Evolutionary conservation across 176 grass and related monocot species (phyloP).

Genomic region (Bolboschoenus planiculmis): DNA sequence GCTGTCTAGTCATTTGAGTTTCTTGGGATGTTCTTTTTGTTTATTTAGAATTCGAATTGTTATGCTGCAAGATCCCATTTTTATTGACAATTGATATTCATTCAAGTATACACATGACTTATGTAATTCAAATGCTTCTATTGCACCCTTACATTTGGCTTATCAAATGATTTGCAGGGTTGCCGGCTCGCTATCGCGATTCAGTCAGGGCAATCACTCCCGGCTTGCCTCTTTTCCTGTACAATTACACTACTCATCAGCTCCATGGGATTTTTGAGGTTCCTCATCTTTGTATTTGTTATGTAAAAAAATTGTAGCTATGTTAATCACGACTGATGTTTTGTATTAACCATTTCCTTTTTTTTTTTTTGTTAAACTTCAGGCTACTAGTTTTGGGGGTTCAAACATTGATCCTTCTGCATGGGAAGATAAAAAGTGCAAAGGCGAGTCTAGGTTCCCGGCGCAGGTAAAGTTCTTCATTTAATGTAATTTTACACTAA

Average conservation of each 20-base stretch:
- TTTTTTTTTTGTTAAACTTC: background rate
- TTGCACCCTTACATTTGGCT: background rate
- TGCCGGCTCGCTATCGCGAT: constrained; percentile 96
- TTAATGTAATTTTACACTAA: background rate
- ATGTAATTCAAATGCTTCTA: background rate
- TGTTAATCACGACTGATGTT: background rate
- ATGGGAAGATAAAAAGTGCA: constrained; percentile 99
- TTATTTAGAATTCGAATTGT: background rate
- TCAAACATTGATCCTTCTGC: constrained; percentile 96
- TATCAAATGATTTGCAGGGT: constrained; percentile 43
- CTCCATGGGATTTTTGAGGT: constrained; percentile 99
- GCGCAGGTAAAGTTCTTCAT: constrained; percentile 52
- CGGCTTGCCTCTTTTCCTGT: constrained; percentile 94
- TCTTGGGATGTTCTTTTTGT: background rate
- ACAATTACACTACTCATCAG: constrained; percentile 95
- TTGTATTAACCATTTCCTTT: constrained; percentile 2
- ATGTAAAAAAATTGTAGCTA: background rate
- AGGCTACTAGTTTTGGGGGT: constrained; percentile 95
- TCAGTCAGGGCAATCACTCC: constrained; percentile 95
- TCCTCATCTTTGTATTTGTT: background rate
- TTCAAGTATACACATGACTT: background rate
- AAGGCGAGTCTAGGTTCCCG: constrained; percentile 96
- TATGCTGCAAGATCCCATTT: background rate
- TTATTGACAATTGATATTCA: background rate
- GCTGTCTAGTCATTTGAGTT: background rate